Evolutionary conservation across 306 rosid genomes (phyloP).

Genomic region (Betula pendula): DNA sequence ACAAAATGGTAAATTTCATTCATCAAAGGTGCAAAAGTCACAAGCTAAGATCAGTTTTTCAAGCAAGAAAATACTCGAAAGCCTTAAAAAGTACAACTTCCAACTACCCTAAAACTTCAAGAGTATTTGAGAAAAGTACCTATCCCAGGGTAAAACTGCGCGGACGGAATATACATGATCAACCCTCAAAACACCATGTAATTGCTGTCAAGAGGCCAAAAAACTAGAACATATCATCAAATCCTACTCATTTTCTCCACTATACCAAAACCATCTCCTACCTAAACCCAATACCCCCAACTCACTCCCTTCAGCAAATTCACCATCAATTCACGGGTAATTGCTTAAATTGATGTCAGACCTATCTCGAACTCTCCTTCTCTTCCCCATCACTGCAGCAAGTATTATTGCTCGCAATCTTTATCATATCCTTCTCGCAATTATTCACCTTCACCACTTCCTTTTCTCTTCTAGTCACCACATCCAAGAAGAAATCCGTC

Average conservation of each 20-base stretch:
- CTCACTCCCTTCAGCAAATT: constrained; percentile 32
- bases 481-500: constrained; percentile 81
- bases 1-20: constrained; percentile 42
- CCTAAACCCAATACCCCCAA: not conserved
- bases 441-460: constrained; percentile 27
- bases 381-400: constrained; percentile 47
- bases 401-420: constrained; percentile 26
- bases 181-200: constrained; percentile 31
- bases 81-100: constrained; percentile 67
- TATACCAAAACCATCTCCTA: constrained; percentile 32
- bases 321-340: constrained; percentile 16
- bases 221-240: constrained; percentile 38
- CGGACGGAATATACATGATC: constrained; percentile 65
- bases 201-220: constrained; percentile 51
- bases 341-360: constrained; percentile 17
- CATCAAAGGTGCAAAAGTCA: constrained; percentile 30
- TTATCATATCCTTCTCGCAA: constrained; percentile 39
- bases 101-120: constrained; percentile 43
- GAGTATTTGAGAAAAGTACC: constrained; percentile 49
- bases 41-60: constrained; percentile 33
- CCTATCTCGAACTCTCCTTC: constrained; percentile 39
- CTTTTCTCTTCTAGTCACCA: constrained; percentile 40
- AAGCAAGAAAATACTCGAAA: constrained; percentile 35
- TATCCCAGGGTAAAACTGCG: constrained; percentile 51
- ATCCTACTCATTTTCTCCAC: constrained; percentile 53